Conservation (phyloP, 2,329 filamentous ascomycete species). For the Penicillium olsonii region DNA sequence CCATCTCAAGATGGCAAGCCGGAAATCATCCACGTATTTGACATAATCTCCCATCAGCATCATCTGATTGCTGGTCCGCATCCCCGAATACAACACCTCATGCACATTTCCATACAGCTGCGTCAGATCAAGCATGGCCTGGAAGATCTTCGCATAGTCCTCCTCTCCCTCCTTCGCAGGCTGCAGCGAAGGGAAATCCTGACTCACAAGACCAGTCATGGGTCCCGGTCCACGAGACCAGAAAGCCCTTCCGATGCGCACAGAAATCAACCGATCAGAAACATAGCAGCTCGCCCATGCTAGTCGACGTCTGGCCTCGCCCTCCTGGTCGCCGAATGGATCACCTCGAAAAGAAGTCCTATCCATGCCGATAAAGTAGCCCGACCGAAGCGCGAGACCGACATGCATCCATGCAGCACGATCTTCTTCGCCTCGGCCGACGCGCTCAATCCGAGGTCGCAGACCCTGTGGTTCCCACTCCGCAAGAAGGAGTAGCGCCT, state of each 20-base stretch:
- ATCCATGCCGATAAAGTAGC: conserved; percentile 70
- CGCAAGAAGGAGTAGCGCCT: conserved; percentile 68
- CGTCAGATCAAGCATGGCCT: conserved; percentile 70
- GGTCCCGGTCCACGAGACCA: conserved; percentile 73
- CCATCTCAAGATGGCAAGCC: conserved; percentile 68
- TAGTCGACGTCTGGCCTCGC: conserved; percentile 64
- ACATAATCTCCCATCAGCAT: conserved; percentile 73
- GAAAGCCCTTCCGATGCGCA: conserved; percentile 70
- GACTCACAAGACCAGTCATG: conserved; percentile 63
- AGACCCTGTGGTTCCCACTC: conserved; percentile 73
- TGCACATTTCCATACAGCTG: conserved; percentile 74
- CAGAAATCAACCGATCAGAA: conserved; percentile 68
- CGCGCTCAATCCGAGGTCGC: conserved; percentile 59
- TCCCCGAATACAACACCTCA: conserved; percentile 71
- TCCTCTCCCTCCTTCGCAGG: conserved; percentile 61
- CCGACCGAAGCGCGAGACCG: conserved; percentile 67
- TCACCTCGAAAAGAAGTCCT: conserved; percentile 66
- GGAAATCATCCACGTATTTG: conserved; percentile 74
- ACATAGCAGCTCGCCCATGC: conserved; percentile 72
- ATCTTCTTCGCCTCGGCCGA: conserved; percentile 72
- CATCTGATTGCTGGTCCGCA: conserved; percentile 67
- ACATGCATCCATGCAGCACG: conserved; percentile 77
- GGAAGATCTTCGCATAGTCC: conserved; percentile 68
- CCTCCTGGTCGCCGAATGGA: conserved; percentile 58
- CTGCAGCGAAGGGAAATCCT: conserved; percentile 68